Conservation (phyloP, 306 rosid species). For the Ziziphus jujuba region DNA sequence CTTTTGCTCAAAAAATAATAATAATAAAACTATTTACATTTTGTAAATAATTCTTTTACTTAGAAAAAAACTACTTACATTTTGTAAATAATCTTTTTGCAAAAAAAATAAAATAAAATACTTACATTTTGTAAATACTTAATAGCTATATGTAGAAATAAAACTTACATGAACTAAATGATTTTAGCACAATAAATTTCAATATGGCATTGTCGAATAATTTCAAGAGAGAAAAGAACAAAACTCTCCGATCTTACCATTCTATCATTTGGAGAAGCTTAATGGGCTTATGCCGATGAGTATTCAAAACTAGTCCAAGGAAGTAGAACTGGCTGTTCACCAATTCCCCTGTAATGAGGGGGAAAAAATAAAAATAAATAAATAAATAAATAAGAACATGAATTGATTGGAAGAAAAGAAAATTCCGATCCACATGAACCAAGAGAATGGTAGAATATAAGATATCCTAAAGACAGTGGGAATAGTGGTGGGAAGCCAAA, state of each 20-base stretch:
- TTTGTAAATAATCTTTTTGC: no score
- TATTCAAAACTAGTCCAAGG: conserved; percentile 86
- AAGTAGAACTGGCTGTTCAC: conserved; percentile 92
- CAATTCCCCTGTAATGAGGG: conserved; percentile 72
- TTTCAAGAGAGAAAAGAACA: neutral
- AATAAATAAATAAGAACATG: no score
- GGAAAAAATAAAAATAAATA: no score
- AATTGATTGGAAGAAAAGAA: neutral
- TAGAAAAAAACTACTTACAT: no score
- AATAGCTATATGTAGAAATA: no score
- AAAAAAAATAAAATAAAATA: no score
- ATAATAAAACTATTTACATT: no score
- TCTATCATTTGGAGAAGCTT: conserved; percentile 82
- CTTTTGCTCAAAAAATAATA: no score
- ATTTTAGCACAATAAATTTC: no score
- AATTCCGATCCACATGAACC: neutral
- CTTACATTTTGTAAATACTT: no score
- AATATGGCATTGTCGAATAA: neutral
- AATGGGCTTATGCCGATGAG: conserved; percentile 95
- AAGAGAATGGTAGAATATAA: neutral
- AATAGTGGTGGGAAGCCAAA: conserved; percentile 18
- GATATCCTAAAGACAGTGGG: neutral
- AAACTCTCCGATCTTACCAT: conserved; percentile 59
- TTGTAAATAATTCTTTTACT: no score
- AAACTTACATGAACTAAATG: no score